Percentiles rank a stretch among this genome's conserved stretches.
phyloP scores from a whole-genome alignment of 176 grass and related monocot genomes.

The Zoysia pacifica region DNA sequence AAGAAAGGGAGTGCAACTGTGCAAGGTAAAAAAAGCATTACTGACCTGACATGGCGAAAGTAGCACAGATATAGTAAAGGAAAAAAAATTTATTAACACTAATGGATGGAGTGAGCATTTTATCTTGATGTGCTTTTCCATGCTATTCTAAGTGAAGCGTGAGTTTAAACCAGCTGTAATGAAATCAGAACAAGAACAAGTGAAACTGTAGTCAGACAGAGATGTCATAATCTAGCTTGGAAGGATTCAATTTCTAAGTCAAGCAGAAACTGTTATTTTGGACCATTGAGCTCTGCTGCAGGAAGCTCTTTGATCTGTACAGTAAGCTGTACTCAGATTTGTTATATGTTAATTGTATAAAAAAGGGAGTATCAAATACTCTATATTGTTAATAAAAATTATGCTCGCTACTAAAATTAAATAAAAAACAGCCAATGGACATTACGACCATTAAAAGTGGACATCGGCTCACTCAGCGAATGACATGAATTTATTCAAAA shows the following conservation, averaged over 20 bases:
- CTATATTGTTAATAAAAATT: neutral
- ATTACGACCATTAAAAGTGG: neutral
- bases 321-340: neutral
- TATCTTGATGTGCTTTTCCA: neutral
- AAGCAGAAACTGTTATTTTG: neutral
- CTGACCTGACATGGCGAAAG: neutral
- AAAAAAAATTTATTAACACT: neutral
- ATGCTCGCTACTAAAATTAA: neutral
- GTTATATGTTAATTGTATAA: neutral
- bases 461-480: neutral
- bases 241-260: neutral
- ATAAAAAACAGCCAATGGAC: neutral
- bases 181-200: conserved; percentile 1
- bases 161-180: neutral
- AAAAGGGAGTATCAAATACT: neutral
- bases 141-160: neutral
- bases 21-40: conserved; percentile 9
- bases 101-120: neutral
- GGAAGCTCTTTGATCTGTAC: neutral
- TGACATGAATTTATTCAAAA: neutral
- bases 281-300: neutral
- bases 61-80: neutral
- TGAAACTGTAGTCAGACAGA: neutral
- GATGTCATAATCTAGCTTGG: neutral
- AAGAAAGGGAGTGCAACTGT: conserved; percentile 13